Conservation (phyloP, 768 basidiomycete genomes). For the Xanthoconium purpureum region DNA sequence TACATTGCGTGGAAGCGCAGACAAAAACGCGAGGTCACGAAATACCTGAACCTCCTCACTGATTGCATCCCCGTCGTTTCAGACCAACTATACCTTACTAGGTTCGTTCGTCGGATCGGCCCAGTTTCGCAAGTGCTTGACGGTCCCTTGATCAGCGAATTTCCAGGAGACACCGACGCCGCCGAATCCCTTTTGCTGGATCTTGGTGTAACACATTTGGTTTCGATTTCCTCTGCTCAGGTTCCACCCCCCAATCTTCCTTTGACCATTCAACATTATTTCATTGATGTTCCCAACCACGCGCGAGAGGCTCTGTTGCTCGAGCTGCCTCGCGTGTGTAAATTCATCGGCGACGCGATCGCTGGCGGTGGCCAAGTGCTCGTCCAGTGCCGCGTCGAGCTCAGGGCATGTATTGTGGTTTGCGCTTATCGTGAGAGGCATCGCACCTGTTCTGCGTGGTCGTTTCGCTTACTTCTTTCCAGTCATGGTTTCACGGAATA, state of each 20-base stretch:
- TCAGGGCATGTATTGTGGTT: constrained; percentile 49
- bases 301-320: constrained; percentile 42
- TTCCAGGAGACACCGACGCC: constrained; percentile 51
- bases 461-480: background rate
- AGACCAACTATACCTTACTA: constrained; percentile 50
- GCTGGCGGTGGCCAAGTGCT: constrained; percentile 45
- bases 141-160: constrained; percentile 40
- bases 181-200: constrained; percentile 50
- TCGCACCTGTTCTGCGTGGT: background rate
- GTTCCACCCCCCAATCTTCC: constrained; percentile 33
- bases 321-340: constrained; percentile 44
- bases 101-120: constrained; percentile 29
- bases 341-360: constrained; percentile 44
- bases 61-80: constrained; percentile 54
- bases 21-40: constrained; percentile 49
- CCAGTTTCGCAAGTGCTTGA: background rate
- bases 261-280: constrained; percentile 36
- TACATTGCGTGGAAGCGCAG: constrained; percentile 61
- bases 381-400: constrained; percentile 53
- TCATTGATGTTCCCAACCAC: constrained; percentile 41
- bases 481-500: constrained; percentile 48
- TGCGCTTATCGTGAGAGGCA: constrained; percentile 49
- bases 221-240: constrained; percentile 55
- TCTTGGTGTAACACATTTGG: constrained; percentile 49
- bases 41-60: constrained; percentile 48